Evolutionary conservation across 2,329 filamentous ascomycete genomes (phyloP).

Genomic region (Sodiomyces alkalinus): DNA sequence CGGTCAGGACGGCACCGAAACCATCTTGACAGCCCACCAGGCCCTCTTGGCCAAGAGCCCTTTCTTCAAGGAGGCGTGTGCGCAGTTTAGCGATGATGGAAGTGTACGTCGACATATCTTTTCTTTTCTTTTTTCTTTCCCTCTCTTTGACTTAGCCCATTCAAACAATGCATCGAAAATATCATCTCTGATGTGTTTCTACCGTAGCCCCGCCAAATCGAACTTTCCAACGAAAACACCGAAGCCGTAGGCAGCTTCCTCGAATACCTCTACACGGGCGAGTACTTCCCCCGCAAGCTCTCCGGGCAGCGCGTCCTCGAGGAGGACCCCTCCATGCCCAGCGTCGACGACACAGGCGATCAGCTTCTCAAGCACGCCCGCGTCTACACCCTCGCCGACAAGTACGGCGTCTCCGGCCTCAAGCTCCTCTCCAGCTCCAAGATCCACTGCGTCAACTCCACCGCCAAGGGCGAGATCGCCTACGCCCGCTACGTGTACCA

Average conservation of each 20-base stretch:
- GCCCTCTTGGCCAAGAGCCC: constrained; percentile 60
- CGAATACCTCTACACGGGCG: constrained; percentile 70
- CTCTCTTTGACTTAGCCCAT: neutral
- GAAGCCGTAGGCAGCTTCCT: constrained; percentile 67
- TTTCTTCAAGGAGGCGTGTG: constrained; percentile 51
- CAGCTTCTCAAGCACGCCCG: constrained; percentile 80
- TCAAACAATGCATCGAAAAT: neutral
- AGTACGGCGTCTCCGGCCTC: constrained; percentile 52
- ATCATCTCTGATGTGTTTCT: neutral
- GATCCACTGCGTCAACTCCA: constrained; percentile 82
- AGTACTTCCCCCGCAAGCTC: constrained; percentile 67
- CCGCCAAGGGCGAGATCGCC: constrained; percentile 75
- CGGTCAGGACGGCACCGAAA: constrained; percentile 42
- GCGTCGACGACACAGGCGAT: constrained; percentile 60
- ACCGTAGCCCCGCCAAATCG: constrained; percentile 46
- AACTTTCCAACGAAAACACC: constrained; percentile 51
- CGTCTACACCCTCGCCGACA: constrained; percentile 77
- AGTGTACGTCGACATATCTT: constrained; percentile 36
- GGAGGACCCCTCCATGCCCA: constrained; percentile 46
- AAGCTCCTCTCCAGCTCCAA: constrained; percentile 71
- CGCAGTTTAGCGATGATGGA: constrained; percentile 43
- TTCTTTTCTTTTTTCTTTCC: neutral
- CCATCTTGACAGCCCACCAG: constrained; percentile 65
- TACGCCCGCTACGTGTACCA: constrained; percentile 87
- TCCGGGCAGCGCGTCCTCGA: constrained; percentile 53